Base-by-base conservation (phyloP, 2,329 filamentous ascomycete genomes). In the Cytospora leucostoma region DNA sequence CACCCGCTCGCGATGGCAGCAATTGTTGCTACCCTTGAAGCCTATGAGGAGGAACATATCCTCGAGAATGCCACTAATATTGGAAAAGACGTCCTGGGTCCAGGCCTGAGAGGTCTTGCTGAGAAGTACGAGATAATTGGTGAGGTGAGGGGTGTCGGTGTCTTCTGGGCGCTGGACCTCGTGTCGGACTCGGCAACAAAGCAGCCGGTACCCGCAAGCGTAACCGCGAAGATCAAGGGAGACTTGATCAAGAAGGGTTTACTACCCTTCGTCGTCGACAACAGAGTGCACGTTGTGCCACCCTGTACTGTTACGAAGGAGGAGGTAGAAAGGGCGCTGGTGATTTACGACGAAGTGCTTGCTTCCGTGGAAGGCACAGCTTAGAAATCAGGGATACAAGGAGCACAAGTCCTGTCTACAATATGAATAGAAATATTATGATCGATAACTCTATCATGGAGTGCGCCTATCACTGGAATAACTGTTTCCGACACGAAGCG, bases 1-100 rank as follows among this genome's bases (percentile, higher is more conserved):
- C 64, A 65, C 13, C 64, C 64, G 34, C 64, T 65, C 4, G 64
- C 64, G 50, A 65, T 65, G 64, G 64, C 64, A 4, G 64, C 64
- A 10, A 65, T 65, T 15, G 64, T 65, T 17, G 64, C 64, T 17
- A 65, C 64, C 1, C 40, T 65, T 50, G 44, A 64, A 54, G 61
- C 64, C 2, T 63, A 65, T 34, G 61, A 65, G 40, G 61, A 65
- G 13, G 64, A 65, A 40, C 13, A 57, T n/a, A 56, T 65, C 13
- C 47, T 49, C 4, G 54, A 64, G 27, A 47, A 65, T 17, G 64
- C 64, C 12, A 47, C 64, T 21, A 38, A 37, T 0, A 64, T 65
- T 8, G 64, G 64, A 1, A 65, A 58, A n/a, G 64, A 65, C 6
- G 38, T 65, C 5, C 21, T 65, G n/a, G 64, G 64, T 0, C 64